Base-by-base conservation (phyloP, 768 basidiomycete genomes). In the Lepiota brunneoincarnata region DNA sequence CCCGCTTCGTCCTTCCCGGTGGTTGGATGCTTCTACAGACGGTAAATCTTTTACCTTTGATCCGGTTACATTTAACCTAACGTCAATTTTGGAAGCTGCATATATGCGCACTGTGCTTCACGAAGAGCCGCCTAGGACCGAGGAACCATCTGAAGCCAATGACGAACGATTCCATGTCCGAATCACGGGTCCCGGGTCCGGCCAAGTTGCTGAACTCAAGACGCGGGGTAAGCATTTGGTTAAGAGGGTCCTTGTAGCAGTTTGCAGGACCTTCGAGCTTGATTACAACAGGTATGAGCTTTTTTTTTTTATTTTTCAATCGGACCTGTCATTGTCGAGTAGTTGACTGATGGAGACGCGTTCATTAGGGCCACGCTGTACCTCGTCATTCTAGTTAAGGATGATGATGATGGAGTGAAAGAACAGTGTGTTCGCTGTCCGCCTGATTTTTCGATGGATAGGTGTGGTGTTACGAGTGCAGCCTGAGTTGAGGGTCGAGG, bases 161-260 rank as follows among this genome's bases (percentile, higher is more conserved):
- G 58, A 63, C 11, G 61, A 63, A 6, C 65, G 69, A 15, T 72
- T 72, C 58, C 65, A 61, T 14, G 63, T 72, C 10, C 55, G 53
- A 14, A 64, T 74, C 17, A 41, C 49, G 0, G 67, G 67, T 18
- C 69, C 65, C 2, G 38, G 57, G 7, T 28, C 42, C 0, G 58
- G 56, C 11, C 58, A 63, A 35, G 56, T 46, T 5, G 66, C 64
- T 0, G 66, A 74, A 46, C 75, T 78, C 69, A 75, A 74, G 57
- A 74, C 75, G 1, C 73, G 75, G 38, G 74, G 71, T 11, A 72
- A 68, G 44, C 75, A 78, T 59, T 57, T 58, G 34, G 71, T 76
- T 12, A 59, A 63, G 31, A 77, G 76, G 58, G 72, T 78, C 18
- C 65, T 78, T 4, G 61, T 63, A 35, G 70, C 70, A 14, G 75